A percentile compares a stretch with the other conserved stretches of the same genome.
Conservation (phyloP, 2,329 filamentous ascomycete genomes). For the Colletotrichum theobromicola region DNA sequence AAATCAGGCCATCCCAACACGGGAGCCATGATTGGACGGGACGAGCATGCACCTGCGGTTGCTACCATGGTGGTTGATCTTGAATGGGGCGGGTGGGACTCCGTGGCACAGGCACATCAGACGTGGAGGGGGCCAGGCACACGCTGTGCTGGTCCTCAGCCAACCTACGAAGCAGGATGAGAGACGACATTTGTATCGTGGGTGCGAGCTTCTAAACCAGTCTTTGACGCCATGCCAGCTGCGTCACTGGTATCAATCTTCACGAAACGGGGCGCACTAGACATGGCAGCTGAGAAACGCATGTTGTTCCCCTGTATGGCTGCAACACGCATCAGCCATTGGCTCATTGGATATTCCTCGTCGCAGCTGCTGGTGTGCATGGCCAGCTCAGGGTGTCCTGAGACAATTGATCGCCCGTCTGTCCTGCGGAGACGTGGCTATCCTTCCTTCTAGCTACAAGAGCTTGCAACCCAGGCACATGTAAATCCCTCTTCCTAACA, state of each 20-base stretch:
- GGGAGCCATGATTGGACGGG: background rate
- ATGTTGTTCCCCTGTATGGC: conserved; percentile 2
- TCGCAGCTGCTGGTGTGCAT: conserved; percentile 1
- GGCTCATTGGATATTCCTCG: background rate
- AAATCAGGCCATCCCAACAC: conserved; percentile 10
- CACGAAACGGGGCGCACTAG: background rate
- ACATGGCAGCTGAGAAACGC: background rate
- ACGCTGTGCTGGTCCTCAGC: background rate
- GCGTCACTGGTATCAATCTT: background rate
- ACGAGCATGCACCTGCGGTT: background rate
- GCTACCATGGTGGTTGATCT: background rate
- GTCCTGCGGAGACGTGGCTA: conserved; percentile 11
- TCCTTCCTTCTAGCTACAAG: background rate
- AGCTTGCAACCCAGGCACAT: background rate
- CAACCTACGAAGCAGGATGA: background rate
- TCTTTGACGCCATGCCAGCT: background rate
- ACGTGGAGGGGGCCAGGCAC: background rate
- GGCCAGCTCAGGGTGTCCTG: conserved; percentile 13
- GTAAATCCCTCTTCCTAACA: background rate
- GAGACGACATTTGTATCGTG: background rate
- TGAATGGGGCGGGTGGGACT: background rate
- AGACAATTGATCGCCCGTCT: conserved; percentile 12
- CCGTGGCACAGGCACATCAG: background rate
- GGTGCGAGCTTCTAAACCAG: background rate
- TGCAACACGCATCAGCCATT: background rate